Conservation (phyloP, 2,329 filamentous ascomycete genomes). For the Venturiaceae sp. region DNA sequence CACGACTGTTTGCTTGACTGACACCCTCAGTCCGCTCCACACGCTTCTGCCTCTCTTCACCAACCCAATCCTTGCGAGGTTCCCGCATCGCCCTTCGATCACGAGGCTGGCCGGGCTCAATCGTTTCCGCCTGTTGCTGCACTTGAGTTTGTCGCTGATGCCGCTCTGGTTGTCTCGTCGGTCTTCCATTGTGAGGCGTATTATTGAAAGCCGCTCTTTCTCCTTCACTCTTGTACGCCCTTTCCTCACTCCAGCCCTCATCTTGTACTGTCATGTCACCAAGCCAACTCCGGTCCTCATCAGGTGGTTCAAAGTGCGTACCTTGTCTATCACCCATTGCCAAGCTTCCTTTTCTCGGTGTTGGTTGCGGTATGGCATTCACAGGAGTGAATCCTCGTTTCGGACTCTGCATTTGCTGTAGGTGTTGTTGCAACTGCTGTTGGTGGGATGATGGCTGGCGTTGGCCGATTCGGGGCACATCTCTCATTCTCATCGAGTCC, state of each 20-base stretch:
- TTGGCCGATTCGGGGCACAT: not conserved
- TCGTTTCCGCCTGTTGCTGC: not conserved
- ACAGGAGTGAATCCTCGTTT: not conserved
- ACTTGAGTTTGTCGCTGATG: conserved; percentile 2
- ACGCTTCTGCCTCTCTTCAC: conserved; percentile 3
- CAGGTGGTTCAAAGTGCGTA: not conserved
- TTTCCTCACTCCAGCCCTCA: not conserved
- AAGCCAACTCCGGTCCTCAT: conserved; percentile 4
- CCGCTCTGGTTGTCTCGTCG: not conserved
- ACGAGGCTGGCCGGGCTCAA: conserved; percentile 1
- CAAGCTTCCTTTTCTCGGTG: not conserved
- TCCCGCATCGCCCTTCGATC: not conserved
- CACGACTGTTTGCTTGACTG: not conserved
- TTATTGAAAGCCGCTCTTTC: not conserved
- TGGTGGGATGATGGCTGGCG: not conserved
- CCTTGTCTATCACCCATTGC: not conserved
- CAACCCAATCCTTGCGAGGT: conserved; percentile 4
- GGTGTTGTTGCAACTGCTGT: not conserved
- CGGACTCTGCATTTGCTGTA: not conserved
- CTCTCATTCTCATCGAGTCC: not conserved
- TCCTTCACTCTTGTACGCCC: not conserved
- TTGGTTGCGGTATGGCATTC: not conserved
- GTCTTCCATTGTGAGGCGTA: not conserved
- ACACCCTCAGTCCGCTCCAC: not conserved
- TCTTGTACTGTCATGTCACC: not conserved